A percentile compares a stretch with the other conserved stretches of the same genome.
Conservation (phyloP, 306 rosid genomes). For the Astragalus membranaceus region DNA sequence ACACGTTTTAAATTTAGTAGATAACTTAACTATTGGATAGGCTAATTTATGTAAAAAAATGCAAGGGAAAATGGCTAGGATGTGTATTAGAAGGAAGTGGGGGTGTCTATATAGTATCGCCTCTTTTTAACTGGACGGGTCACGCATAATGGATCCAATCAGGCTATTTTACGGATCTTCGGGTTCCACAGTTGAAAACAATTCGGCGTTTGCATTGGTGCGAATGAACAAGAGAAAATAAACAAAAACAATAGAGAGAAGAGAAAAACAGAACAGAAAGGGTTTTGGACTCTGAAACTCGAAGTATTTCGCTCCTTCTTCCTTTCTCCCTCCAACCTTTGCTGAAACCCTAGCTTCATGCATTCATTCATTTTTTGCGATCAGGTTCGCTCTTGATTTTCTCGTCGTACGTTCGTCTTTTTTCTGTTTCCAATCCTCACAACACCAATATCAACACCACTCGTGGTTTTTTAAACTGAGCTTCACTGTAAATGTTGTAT, state of each 20-base stretch:
- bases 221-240: not conserved
- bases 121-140: not conserved
- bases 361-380: constrained; percentile 5
- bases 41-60: no score
- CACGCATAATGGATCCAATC: not conserved
- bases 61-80: no score
- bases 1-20: no score
- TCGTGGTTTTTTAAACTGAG: not conserved
- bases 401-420: not conserved
- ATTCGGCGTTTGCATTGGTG: not conserved
- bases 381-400: constrained; percentile 19
- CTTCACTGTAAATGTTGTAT: not conserved
- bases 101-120: not conserved
- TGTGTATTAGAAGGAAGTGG: not conserved
- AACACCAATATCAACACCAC: not conserved
- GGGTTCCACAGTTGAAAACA: not conserved
- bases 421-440: not conserved
- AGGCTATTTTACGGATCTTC: not conserved
- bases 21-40: no score
- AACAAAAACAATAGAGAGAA: not conserved
- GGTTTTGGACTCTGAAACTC: constrained; percentile 23
- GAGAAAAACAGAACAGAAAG: not conserved
- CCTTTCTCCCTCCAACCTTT: not conserved
- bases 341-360: constrained; percentile 22
- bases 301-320: not conserved